phyloP scores from a whole-genome alignment of 2,329 filamentous ascomycete genomes.

The Cladophialophora psammophila region DNA sequence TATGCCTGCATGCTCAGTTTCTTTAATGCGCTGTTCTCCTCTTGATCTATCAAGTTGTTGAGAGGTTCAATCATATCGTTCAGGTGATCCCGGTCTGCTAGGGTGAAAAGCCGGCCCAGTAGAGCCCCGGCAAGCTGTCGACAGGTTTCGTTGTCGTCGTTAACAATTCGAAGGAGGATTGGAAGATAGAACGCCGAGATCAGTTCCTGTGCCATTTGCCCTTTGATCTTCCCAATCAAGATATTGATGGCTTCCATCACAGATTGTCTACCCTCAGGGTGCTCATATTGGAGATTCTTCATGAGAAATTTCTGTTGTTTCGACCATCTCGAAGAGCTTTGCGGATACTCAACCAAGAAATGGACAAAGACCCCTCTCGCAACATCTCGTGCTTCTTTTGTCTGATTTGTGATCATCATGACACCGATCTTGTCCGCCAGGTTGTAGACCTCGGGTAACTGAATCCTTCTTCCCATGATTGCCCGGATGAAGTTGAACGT shows the following conservation, averaged over 20 bases:
- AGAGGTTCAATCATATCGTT: conserved; percentile 75
- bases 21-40: conserved; percentile 73
- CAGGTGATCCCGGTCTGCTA: conserved; percentile 75
- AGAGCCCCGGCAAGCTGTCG: conserved; percentile 80
- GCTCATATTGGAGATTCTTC: conserved; percentile 88
- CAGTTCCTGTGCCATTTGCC: conserved; percentile 83
- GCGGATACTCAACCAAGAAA: conserved; percentile 92
- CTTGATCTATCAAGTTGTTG: conserved; percentile 77
- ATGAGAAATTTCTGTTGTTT: conserved; percentile 90
- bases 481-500: conserved; percentile 94
- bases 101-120: conserved; percentile 79
- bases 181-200: conserved; percentile 83
- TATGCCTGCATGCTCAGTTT: conserved; percentile 81
- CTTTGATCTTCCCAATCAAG: conserved; percentile 82
- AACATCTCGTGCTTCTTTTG: conserved; percentile 83
- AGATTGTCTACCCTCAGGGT: conserved; percentile 86
- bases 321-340: conserved; percentile 84
- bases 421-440: conserved; percentile 85
- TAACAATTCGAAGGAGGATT: conserved; percentile 81
- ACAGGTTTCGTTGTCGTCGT: conserved; percentile 87
- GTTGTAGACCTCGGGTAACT: conserved; percentile 89
- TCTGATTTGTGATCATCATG: conserved; percentile 96
- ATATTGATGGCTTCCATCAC: conserved; percentile 91
- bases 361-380: conserved; percentile 91
- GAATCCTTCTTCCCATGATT: conserved; percentile 81